These are phyloP conservation scores for Bryoerythrophyllum caledonicum DNA, from an alignment of 225 moss, liverwort and hornwort genomes.

Conservation along the genomic window DNA sequence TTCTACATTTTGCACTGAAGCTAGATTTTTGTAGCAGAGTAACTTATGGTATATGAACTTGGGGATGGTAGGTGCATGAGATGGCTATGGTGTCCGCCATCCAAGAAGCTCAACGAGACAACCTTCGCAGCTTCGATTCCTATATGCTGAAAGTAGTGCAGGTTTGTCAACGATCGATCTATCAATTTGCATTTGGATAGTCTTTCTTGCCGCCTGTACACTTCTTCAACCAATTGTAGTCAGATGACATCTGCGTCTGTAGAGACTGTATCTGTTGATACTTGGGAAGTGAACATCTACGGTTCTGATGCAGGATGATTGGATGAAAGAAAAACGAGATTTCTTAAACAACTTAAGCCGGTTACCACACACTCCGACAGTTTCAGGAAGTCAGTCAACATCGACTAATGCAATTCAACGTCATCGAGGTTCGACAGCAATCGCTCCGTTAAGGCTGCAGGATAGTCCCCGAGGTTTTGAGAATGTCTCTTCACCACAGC, in stretches of 20 bases:
- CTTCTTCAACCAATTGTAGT: neutral
- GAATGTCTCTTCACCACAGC: constrained; percentile 44
- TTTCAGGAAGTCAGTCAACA: constrained; percentile 35
- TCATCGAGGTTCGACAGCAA: constrained; percentile 44
- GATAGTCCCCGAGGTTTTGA: constrained; percentile 39
- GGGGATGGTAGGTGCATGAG: constrained; percentile 63
- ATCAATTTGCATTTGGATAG: neutral
- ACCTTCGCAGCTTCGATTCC: constrained; percentile 77
- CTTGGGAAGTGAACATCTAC: neutral
- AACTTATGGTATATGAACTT: constrained; percentile 13
- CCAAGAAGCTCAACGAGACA: constrained; percentile 84
- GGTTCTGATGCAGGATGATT: constrained; percentile 60
- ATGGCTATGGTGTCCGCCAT: constrained; percentile 87
- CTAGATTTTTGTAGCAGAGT: neutral
- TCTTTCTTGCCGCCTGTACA: neutral
- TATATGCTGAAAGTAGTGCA: constrained; percentile 77
- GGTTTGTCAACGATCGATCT: constrained; percentile 32
- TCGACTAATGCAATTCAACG: constrained; percentile 46
- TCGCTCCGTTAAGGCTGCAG: constrained; percentile 34
- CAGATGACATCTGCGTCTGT: neutral
- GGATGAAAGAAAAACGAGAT: constrained; percentile 86
- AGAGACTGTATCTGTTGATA: neutral
- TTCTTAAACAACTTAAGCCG: constrained; percentile 74
- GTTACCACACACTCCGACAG: constrained; percentile 58
- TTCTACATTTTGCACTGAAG: neutral